These are phyloP conservation scores for Claviceps africana DNA, from an alignment of 2,329 filamentous ascomycete genomes.

Conservation along the genomic window DNA sequence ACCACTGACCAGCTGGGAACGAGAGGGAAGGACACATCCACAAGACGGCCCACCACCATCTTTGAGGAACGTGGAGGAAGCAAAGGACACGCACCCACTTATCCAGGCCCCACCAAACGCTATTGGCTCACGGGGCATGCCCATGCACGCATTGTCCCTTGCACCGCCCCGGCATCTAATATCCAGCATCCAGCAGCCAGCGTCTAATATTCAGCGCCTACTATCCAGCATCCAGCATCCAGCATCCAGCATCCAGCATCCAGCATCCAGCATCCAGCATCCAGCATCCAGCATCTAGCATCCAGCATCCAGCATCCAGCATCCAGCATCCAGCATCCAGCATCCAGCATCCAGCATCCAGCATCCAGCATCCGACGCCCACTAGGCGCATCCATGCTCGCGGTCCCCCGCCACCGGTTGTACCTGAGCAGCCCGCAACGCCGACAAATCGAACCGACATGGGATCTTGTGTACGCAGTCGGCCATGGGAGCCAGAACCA, in stretches of 20 bases:
- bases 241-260: too few species aligned
- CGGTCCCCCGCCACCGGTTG: background rate
- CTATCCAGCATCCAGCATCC: background rate
- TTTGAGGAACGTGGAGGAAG: background rate
- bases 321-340: background rate
- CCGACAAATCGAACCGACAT: background rate
- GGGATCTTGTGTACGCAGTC: too few species aligned
- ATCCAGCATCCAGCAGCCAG: too few species aligned
- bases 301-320: too few species aligned
- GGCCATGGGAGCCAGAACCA: background rate
- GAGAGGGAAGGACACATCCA: background rate
- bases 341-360: too few species aligned
- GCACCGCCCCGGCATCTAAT: background rate
- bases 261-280: too few species aligned
- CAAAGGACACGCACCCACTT: background rate
- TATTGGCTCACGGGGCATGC: background rate
- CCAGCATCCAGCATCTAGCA: background rate
- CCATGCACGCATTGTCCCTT: constrained; percentile 1
- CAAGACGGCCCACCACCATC: background rate
- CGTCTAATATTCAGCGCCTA: too few species aligned
- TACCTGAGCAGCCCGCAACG: background rate
- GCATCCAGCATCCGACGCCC: background rate
- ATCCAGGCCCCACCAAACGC: background rate
- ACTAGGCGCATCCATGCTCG: background rate
- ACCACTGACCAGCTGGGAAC: background rate